Conservation (phyloP, 352 stramenopile genomes). For the Pythium oligandrum region DNA sequence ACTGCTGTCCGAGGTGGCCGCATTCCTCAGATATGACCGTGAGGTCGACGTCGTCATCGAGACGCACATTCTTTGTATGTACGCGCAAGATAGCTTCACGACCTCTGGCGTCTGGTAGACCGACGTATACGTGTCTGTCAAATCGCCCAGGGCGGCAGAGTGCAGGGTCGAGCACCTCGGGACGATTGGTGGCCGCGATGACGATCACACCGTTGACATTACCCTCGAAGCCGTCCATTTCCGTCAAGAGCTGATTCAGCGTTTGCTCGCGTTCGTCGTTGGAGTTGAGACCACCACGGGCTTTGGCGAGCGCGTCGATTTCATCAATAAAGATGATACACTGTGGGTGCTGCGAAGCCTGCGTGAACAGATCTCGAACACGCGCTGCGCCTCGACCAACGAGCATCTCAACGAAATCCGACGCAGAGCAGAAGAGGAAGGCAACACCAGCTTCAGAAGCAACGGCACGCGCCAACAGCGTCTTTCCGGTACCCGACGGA, state of each 20-base stretch:
- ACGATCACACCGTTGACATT: conserved; percentile 92
- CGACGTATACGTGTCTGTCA: conserved; percentile 95
- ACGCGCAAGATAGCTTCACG: conserved; percentile 79
- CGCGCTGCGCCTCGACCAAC: conserved; percentile 92
- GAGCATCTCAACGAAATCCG: conserved; percentile 98
- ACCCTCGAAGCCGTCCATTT: conserved; percentile 90
- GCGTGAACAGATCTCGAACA: conserved; percentile 92
- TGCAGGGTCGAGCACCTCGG: conserved; percentile 94
- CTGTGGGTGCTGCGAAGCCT: conserved; percentile 91
- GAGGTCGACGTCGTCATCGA: conserved; percentile 54
- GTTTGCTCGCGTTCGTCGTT: conserved; percentile 96
- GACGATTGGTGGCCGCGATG: conserved; percentile 95
- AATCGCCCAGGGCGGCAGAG: conserved; percentile 96
- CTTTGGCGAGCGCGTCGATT: conserved; percentile 92
- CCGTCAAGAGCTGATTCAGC: conserved; percentile 90
- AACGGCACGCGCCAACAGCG: conserved; percentile 89
- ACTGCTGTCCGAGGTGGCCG: conserved; percentile 51
- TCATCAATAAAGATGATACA: conserved; percentile 99
- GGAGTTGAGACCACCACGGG: conserved; percentile 80
- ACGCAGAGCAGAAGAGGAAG: conserved; percentile 94
- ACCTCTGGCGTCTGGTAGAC: conserved; percentile 89
- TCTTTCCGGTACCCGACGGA: conserved; percentile 94
- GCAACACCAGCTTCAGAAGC: conserved; percentile 92
- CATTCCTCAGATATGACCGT: conserved; percentile 47
- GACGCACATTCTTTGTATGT: conserved; percentile 52